Evolutionary conservation across 805 yeast species (phyloP), one percentile per base, ranked within the genome.

Genomic region (Starmerella bombicola): DNA sequence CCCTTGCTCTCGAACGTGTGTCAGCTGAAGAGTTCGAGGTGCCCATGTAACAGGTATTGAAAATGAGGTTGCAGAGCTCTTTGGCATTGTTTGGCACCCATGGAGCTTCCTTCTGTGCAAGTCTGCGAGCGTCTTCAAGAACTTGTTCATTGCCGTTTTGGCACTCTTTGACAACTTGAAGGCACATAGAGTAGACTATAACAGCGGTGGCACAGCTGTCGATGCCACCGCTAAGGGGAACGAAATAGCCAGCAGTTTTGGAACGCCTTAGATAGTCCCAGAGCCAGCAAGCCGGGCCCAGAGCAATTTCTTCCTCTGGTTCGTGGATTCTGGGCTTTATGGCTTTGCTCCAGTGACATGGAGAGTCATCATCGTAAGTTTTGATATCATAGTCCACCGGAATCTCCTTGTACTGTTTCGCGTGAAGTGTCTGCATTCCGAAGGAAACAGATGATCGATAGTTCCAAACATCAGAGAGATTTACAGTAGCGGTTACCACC

Each of bases 261-360:
- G 93, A 83, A 49, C 99, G 72, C 59, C 99, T 73, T 43, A 91
- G 68, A 56, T 91, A 91, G 60, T 91, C 99, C 99, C 99, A 91
- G 48, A 91, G 62, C 99, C 99, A 91, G 60, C 98, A 91, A 0
- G 99, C 98, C 0, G 99, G 99, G 0, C 99, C 99, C 33, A 82
- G 66, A 1, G 97, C 96, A 50, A 91, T 88, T 61, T 91, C 99
- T 62, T 91, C 96, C 55, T 86, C 94, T 3, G 98, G 95, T 2
- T 66, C 55, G 60, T 81, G 93, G 53, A 80, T 79, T 79, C 68
- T 4, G 64, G 66, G 18, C 61, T 57, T 1, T 70, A 54, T 17
- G 55, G 55, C 22, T 15, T 30, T 3, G 23, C 33, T 32, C 20
- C 44, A 31, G 32, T 32, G 34, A 21, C 22, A 16, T 42, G 43